Evolutionary conservation across 345 rosid genomes (phyloP), one percentile per base, ranked within the genome.

Genomic region (Balakata baccata): DNA sequence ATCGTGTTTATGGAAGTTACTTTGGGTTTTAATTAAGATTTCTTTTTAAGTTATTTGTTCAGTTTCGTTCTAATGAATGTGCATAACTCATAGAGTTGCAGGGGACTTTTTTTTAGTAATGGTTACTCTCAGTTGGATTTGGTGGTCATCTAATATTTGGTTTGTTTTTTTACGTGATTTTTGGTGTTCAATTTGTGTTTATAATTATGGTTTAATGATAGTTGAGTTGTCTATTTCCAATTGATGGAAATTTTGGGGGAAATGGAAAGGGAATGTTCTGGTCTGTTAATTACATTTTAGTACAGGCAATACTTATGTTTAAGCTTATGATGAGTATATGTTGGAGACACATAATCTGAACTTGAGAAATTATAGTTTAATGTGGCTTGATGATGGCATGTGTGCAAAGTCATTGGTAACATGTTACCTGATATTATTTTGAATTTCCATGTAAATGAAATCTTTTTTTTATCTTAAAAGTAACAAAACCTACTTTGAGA

Each of bases 141-240:
- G 29, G 70, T 50, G 56, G 38, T 14, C 11, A 47, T 49, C 29
- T 69, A 47, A 41, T 56, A 18, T 13, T 58, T 38, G 63, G 60
- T 38, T 34, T 16, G 13, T 13, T n/a, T 18, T 59, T 20, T 17
- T 46, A 8, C 7, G 9, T 1, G 34, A 29, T 29, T 29, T 29
- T 29, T 29, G n/a, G n/a, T 37, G 20, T 52, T 68, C 25, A 51
- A 51, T 14, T 16, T 39, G 34, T 54, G n/a, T 11, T 39, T 52
- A 5, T 39, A 9, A 20, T 63, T 22, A 12, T 74, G 46, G 20
- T 23, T 3, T 18, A 5, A 9, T 54, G 64, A 20, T 63, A 7
- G 43, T 49, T 46, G 69, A 53, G 52, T 54, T 18, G 12, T 75
- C 23, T 67, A 39, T 69, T 66, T 66, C 51, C 75, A 45, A 53